Evolutionary conservation across 352 stramenopile species (phyloP).

Genomic region (Albugo laibachii): DNA sequence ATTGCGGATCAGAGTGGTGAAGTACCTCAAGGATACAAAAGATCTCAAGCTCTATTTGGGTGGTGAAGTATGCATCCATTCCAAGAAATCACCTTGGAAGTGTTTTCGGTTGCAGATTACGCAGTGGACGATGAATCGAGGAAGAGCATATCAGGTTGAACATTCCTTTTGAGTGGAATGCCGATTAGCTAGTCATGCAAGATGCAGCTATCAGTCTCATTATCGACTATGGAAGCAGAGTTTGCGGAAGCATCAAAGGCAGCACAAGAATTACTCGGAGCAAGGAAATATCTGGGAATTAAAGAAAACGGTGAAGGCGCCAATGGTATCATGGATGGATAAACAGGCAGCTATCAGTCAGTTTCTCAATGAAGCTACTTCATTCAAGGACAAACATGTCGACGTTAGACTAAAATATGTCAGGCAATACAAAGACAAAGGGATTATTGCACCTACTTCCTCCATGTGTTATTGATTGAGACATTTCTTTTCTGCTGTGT

Average conservation of each 20-base stretch:
- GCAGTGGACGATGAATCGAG: conserved; percentile 5
- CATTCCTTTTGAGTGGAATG: conserved; percentile 7
- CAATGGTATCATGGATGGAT: conserved; percentile 3
- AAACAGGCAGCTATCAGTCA: conserved; percentile 5
- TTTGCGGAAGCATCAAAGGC: conserved; percentile 4
- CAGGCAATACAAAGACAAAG: not conserved
- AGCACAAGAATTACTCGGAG: conserved; percentile 1
- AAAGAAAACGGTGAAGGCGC: not conserved
- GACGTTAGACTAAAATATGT: conserved; percentile 6
- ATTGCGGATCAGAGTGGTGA: conserved; percentile 6
- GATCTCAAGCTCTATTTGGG: conserved; percentile 1
- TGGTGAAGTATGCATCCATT: not conserved
- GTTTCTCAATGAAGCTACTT: not conserved
- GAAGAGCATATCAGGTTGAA: conserved; percentile 8
- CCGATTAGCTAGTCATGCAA: conserved; percentile 3
- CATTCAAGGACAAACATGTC: conserved; percentile 5
- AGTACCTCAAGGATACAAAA: conserved; percentile 10
- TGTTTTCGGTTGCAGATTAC: conserved; percentile 9
- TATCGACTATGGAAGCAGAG: conserved; percentile 11
- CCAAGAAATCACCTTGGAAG: not conserved
- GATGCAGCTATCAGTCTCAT: conserved; percentile 5
- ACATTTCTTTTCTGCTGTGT: too few species aligned
- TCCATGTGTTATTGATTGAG: too few species aligned
- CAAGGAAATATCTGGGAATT: conserved; percentile 1
- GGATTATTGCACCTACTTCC: not conserved